Evolutionary conservation across 148 eudicot species (phyloP).

Genomic region (Amaranthus palmeri): DNA sequence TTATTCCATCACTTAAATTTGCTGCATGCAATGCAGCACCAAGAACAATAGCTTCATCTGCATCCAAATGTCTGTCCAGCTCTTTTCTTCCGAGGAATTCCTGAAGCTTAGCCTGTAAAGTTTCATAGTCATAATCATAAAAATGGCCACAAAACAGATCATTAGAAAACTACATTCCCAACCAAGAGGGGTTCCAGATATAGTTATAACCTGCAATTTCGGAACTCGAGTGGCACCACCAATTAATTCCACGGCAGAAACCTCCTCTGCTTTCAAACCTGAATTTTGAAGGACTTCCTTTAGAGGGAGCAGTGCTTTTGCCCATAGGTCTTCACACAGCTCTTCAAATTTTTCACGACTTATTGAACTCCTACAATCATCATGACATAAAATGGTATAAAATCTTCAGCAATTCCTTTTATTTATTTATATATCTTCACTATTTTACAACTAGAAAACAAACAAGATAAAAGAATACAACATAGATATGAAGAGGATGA

Average conservation of each 20-base stretch:
- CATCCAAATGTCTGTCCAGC: slow-evolving; percentile 91
- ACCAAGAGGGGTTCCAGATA: background rate
- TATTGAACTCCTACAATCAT: slow-evolving; percentile 70
- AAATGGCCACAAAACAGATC: background rate
- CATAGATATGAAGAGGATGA: background rate
- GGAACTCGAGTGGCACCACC: slow-evolving; percentile 99
- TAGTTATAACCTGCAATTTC: slow-evolving; percentile 66
- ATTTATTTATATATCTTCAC: background rate
- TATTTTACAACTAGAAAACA: background rate
- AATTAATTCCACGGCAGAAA: slow-evolving; percentile 84
- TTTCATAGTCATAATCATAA: slow-evolving; percentile 3
- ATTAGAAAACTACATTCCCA: background rate
- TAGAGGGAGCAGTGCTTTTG: slow-evolving; percentile 66
- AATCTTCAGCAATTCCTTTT: background rate
- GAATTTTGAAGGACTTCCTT: slow-evolving; percentile 69
- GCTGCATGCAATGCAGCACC: slow-evolving; percentile 96
- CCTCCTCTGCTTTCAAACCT: slow-evolving; percentile 61
- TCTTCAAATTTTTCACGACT: slow-evolving; percentile 94
- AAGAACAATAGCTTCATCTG: slow-evolving; percentile 93
- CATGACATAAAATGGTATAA: background rate
- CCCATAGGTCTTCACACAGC: slow-evolving; percentile 90
- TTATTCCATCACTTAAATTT: slow-evolving; percentile 94
- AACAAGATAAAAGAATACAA: background rate
- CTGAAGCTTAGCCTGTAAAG: slow-evolving; percentile 81
- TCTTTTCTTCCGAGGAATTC: slow-evolving; percentile 87